Conservation (phyloP, 2,329 filamentous ascomycete species). For the Hymenoscyphus albidus region DNA sequence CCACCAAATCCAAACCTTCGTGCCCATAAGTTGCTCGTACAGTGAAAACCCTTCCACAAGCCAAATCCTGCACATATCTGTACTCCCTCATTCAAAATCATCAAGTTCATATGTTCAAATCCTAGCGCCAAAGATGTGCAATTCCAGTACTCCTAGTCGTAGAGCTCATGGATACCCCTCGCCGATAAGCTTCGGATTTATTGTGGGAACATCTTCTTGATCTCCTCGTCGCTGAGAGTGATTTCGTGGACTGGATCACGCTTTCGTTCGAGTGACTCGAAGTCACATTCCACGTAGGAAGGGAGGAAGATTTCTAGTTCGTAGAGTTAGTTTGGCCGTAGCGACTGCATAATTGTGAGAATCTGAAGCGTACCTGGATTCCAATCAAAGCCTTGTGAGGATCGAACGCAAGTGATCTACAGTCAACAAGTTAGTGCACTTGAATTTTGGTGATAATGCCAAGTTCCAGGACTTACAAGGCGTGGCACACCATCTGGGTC, state of each 20-base stretch:
- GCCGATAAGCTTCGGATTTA: conserved; percentile 35
- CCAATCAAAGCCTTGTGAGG: conserved; percentile 78
- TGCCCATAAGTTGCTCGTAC: conserved; percentile 13
- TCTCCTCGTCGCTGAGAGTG: conserved; percentile 71
- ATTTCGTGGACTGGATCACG: conserved; percentile 78
- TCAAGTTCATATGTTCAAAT: conserved; percentile 31
- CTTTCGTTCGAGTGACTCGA: conserved; percentile 69
- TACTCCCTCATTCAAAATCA: conserved; percentile 31
- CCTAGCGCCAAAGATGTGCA: conserved; percentile 27
- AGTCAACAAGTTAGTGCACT: conserved; percentile 17
- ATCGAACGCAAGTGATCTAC: conserved; percentile 75
- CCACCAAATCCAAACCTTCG: conserved; percentile 17
- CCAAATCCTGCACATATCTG: conserved; percentile 12
- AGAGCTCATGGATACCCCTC: conserved; percentile 14
- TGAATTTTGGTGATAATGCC: neutral
- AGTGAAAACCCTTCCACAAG: conserved; percentile 8
- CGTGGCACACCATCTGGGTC: conserved; percentile 68
- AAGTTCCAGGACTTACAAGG: conserved; percentile 50
- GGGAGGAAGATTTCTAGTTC: conserved; percentile 72
- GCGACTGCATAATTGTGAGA: neutral
- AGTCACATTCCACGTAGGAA: conserved; percentile 71
- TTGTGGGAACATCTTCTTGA: conserved; percentile 63
- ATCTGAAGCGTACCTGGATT: conserved; percentile 58
- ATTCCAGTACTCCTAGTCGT: conserved; percentile 18
- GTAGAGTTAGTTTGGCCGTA: neutral